phyloP scores from a whole-genome alignment of 129 eudicot genomes.

The Artemisia tridentata region DNA sequence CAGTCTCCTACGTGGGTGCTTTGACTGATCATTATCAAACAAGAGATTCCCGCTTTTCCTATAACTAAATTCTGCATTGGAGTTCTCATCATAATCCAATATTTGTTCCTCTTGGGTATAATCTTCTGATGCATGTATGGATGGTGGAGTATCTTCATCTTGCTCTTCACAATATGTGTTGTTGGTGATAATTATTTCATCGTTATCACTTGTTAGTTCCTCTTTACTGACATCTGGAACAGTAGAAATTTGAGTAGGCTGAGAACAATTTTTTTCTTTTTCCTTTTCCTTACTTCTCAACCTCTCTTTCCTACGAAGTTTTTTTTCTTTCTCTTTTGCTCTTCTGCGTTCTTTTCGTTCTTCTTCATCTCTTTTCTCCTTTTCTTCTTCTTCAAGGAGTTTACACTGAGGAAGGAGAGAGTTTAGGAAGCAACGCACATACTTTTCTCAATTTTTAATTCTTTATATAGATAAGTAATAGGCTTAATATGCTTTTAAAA shows the following conservation, averaged over 20 bases:
- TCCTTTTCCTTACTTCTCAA: slow-evolving; percentile 75
- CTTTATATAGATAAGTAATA: no score
- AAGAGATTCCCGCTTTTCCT: slow-evolving; percentile 39
- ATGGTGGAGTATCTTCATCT: slow-evolving; percentile 43
- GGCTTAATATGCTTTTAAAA: no score
- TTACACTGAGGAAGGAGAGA: slow-evolving; percentile 49
- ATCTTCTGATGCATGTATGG: slow-evolving; percentile 49
- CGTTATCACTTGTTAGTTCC: slow-evolving; percentile 33
- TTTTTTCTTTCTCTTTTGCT: slow-evolving; percentile 81
- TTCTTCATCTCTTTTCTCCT: slow-evolving; percentile 92
- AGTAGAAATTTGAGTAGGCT: slow-evolving; percentile 27
- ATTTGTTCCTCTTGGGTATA: slow-evolving; percentile 27
- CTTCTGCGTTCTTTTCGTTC: slow-evolving; percentile 82
- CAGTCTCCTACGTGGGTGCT: slow-evolving; percentile 50
- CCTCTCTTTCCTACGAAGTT: slow-evolving; percentile 88
- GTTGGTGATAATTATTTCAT: slow-evolving; percentile 32
- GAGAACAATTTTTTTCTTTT: slow-evolving; percentile 47
- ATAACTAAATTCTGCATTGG: slow-evolving; percentile 35
- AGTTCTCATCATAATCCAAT: slow-evolving; percentile 37
- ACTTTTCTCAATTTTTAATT: no score
- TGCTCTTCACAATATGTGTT: slow-evolving; percentile 44
- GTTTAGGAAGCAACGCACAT: slow-evolving; percentile 13
- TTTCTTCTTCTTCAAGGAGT: slow-evolving; percentile 98
- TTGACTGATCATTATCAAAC: slow-evolving; percentile 40
- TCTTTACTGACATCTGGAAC: slow-evolving; percentile 30